Percentiles rank a stretch among this genome's conserved stretches.
These are phyloP conservation scores for Globisporangium emineosum DNA, from an alignment of 352 stramenopile species.

Conservation along the genomic window DNA sequence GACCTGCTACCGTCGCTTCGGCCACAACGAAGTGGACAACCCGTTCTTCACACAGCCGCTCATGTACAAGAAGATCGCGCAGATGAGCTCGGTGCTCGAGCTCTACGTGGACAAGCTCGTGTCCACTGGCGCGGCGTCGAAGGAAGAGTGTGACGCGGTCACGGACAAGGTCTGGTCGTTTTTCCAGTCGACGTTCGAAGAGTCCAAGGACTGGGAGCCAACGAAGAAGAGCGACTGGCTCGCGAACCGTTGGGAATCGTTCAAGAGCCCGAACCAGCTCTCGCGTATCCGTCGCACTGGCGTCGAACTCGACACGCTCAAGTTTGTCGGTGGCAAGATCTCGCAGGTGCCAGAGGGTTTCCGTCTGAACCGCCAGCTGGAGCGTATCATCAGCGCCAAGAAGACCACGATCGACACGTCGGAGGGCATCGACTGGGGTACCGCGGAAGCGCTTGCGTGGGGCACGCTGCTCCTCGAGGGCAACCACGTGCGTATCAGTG, in stretches of 20 bases:
- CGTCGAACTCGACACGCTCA: slow-evolving; percentile 90
- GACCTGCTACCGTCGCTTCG: slow-evolving; percentile 96
- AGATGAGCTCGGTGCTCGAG: slow-evolving; percentile 91
- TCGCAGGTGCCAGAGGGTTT: slow-evolving; percentile 84
- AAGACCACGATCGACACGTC: slow-evolving; percentile 73
- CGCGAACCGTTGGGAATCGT: slow-evolving; percentile 93
- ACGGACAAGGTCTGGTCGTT: slow-evolving; percentile 84
- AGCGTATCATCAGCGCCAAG: slow-evolving; percentile 91
- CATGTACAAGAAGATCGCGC: slow-evolving; percentile 95
- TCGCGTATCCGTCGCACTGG: slow-evolving; percentile 90
- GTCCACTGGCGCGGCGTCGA: slow-evolving; percentile 34
- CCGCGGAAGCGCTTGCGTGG: slow-evolving; percentile 95
- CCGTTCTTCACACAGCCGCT: slow-evolving; percentile 98
- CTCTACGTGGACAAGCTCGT: slow-evolving; percentile 83
- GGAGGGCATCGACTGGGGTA: slow-evolving; percentile 95
- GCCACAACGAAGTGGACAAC: slow-evolving; percentile 99
- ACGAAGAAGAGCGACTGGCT: slow-evolving; percentile 95
- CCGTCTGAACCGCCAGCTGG: slow-evolving; percentile 92
- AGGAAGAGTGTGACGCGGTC: slow-evolving; percentile 89
- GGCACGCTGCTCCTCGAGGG: slow-evolving; percentile 93
- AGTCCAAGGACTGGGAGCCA: slow-evolving; percentile 90
- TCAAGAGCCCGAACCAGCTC: slow-evolving; percentile 95
- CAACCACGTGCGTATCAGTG: slow-evolving; percentile 85
- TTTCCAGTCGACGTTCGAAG: slow-evolving; percentile 92
- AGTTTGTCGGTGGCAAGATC: slow-evolving; percentile 88